Percentiles rank a stretch among this genome's conserved stretches.
These are phyloP conservation scores for Aureobasidium sp. DNA, from an alignment of 2,329 filamentous ascomycete species.

Conservation along the genomic window DNA sequence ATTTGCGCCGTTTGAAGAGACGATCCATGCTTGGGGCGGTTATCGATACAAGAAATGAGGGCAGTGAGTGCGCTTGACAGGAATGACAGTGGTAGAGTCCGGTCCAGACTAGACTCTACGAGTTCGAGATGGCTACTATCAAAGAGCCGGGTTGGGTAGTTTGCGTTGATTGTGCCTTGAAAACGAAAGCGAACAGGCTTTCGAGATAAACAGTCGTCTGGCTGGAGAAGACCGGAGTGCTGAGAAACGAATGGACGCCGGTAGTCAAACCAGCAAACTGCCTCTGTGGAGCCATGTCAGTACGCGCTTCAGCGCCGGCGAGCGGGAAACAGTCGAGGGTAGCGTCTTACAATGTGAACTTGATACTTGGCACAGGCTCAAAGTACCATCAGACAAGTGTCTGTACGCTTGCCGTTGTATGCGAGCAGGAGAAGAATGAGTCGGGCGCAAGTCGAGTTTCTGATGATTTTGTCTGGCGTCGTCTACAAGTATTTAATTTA, in stretches of 20 bases:
- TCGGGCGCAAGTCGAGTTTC: constrained; percentile 1
- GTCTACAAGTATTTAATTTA: constrained; percentile 13
- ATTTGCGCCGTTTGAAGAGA: constrained; percentile 22
- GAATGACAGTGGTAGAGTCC: background rate
- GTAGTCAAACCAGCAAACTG: constrained; percentile 25
- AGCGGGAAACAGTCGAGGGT: background rate
- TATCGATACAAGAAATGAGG: constrained; percentile 9
- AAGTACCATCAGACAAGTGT: background rate
- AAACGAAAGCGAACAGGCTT: background rate
- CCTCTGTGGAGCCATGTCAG: constrained; percentile 3
- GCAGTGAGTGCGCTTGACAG: background rate
- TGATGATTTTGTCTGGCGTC: constrained; percentile 1
- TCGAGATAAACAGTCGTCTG: background rate
- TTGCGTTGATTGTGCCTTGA: background rate
- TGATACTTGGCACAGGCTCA: constrained; percentile 10
- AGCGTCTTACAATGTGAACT: constrained; percentile 5
- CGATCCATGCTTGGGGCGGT: constrained; percentile 26
- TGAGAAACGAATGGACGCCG: constrained; percentile 36
- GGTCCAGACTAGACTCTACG: constrained; percentile 5
- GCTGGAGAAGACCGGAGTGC: constrained; percentile 19
- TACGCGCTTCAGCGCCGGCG: background rate
- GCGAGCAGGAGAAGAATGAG: background rate
- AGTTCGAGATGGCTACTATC: constrained; percentile 22
- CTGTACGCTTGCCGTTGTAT: background rate
- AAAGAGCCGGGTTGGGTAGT: constrained; percentile 1